Percentiles rank a stretch among this genome's conserved stretches.
phyloP scores from a whole-genome alignment of 2,329 filamentous ascomycete genomes.

The Arthrinium phaeospermum region DNA sequence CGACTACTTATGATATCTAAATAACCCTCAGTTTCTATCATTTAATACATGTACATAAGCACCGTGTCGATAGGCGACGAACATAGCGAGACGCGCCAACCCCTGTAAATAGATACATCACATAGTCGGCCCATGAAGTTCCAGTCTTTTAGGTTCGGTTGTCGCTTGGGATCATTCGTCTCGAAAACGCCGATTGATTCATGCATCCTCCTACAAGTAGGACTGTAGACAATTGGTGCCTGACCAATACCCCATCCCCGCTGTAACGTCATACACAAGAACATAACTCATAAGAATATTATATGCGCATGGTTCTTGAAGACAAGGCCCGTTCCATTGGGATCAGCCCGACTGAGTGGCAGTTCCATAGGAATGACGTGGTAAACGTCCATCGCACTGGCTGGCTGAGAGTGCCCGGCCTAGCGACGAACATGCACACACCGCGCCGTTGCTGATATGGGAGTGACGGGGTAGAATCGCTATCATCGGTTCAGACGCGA shows the following conservation, averaged over 20 bases:
- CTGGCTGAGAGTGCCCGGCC: background rate
- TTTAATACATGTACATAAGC: too few relatives aligned
- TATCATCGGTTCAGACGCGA: background rate
- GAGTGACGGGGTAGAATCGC: background rate
- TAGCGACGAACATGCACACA: background rate
- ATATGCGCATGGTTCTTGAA: background rate
- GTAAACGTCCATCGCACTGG: background rate
- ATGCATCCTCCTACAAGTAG: background rate
- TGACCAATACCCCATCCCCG: background rate
- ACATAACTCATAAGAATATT: background rate
- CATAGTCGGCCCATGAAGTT: background rate
- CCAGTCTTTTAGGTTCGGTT: background rate
- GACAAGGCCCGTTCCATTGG: background rate
- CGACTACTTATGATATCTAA: too few relatives aligned
- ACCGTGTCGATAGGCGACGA: too few relatives aligned
- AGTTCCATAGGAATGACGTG: background rate
- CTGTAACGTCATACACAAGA: background rate
- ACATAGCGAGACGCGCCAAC: too few relatives aligned
- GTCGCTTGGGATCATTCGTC: background rate
- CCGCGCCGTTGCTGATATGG: background rate
- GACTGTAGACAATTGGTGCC: background rate
- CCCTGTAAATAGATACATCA: too few relatives aligned
- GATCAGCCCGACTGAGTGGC: background rate
- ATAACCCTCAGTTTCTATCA: too few relatives aligned
- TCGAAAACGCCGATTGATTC: background rate